Evolutionary conservation across 2,329 filamentous ascomycete genomes (phyloP).

Genomic region (Macroventuria anomochaeta): DNA sequence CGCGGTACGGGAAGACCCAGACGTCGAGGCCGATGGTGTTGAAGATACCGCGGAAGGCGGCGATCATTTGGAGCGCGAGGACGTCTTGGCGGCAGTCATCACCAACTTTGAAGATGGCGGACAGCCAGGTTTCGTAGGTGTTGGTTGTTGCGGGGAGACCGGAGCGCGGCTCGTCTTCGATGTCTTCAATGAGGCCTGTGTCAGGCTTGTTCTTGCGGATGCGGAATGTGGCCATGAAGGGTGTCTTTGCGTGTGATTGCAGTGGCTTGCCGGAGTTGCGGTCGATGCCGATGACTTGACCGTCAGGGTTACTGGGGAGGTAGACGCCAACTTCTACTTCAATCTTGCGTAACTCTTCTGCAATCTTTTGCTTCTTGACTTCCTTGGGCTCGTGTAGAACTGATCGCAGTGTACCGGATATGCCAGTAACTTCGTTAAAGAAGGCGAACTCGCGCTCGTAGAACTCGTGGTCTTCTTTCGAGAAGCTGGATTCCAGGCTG

Average conservation of each 20-base stretch:
- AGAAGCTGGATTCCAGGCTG: constrained; percentile 83
- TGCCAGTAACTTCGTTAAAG: constrained; percentile 93
- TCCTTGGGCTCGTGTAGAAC: constrained; percentile 90
- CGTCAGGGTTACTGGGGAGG: constrained; percentile 94
- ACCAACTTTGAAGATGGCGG: constrained; percentile 99
- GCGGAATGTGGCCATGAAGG: constrained; percentile 98
- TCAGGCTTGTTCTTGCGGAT: constrained; percentile 78
- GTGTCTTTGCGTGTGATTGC: constrained; percentile 97
- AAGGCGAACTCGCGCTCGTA: constrained; percentile 97
- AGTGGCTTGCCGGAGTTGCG: constrained; percentile 96
- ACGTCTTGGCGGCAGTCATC: constrained; percentile 98
- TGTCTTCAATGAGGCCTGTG: constrained; percentile 39
- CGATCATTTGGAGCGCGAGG: constrained; percentile 95
- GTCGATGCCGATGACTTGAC: constrained; percentile 96
- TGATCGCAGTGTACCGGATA: constrained; percentile 94
- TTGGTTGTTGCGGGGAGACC: constrained; percentile 50
- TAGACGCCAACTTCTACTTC: constrained; percentile 97
- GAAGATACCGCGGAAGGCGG: constrained; percentile 96
- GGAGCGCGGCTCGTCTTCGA: constrained; percentile 40
- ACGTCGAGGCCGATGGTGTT: constrained; percentile 93
- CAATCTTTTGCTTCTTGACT: constrained; percentile 99
- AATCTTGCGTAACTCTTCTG: constrained; percentile 96
- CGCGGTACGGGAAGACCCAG: constrained; percentile 95
- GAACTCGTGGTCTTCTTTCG: constrained; percentile 77
- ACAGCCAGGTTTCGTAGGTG: constrained; percentile 96